Evolutionary conservation across 352 stramenopile genomes (phyloP).

Genomic region (Thalassiosira gravida): DNA sequence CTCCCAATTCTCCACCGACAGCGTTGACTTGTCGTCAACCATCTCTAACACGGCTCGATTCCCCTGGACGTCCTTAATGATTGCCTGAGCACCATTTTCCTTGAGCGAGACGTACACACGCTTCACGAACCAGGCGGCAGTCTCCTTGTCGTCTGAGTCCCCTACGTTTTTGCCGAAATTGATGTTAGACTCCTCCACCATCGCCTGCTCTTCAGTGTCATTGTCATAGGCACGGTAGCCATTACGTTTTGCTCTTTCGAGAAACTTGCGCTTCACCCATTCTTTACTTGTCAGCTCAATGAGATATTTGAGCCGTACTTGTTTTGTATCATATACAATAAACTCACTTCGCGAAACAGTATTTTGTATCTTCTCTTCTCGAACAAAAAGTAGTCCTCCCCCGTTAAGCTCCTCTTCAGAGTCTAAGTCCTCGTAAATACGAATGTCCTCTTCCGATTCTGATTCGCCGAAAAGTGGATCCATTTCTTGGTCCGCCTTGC

Average conservation of each 20-base stretch:
- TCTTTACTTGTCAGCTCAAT: background rate
- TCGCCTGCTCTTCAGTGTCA: too few relatives aligned
- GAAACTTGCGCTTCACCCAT: background rate
- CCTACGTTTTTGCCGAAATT: too few relatives aligned
- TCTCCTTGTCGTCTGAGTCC: slow-evolving; percentile 66
- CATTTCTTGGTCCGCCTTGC: background rate
- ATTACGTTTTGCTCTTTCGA: background rate
- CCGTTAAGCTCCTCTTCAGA: too few relatives aligned
- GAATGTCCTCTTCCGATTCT: background rate
- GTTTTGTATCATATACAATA: background rate
- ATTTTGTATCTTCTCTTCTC: background rate
- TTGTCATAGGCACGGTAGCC: too few relatives aligned
- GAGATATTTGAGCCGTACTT: background rate
- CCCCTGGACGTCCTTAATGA: slow-evolving; percentile 85
- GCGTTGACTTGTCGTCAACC: slow-evolving; percentile 70
- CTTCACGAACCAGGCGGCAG: slow-evolving; percentile 86
- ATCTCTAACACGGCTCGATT: slow-evolving; percentile 78
- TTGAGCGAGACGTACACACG: slow-evolving; percentile 83
- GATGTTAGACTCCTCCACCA: too few relatives aligned
- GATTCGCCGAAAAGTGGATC: background rate
- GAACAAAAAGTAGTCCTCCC: background rate
- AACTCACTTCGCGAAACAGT: background rate
- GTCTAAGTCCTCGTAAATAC: background rate
- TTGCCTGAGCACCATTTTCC: slow-evolving; percentile 52
- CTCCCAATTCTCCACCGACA: slow-evolving; percentile 68